Base-by-base conservation (phyloP, 331 rosid genomes). In the Cydonia oblonga region DNA sequence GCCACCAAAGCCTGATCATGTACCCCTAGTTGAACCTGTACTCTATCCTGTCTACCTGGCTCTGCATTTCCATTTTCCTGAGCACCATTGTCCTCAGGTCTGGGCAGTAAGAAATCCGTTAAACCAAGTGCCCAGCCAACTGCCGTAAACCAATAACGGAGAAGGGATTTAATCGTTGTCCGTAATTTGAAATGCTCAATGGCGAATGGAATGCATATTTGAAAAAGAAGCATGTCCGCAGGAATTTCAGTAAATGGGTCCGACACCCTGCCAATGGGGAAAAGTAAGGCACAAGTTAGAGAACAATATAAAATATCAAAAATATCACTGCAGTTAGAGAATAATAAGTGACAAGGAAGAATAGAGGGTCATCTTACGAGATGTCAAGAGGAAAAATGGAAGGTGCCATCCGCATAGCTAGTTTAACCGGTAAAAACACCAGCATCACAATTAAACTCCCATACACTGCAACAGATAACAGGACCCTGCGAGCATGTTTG, bases 171-270 rank as follows among this genome's bases (percentile, higher is more conserved):
- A 32, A 95, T 90, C 30, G 99, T 88, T 80, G 99, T 87, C 82
- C 99, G 80, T 83, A 95, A 80, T 82, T 88, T 95, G 80, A 95
- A 95, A 87, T 95, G 99, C 86, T 95, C 99, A 32, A 91, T 82
- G 40, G 99, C 99, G 78, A 95, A 95, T 22, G 99, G 99, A 70
- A 95, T 91, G 81, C 97, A 95, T 44, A 95, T 95, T 90, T 95
- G 99, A 73, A 95, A 91, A 60, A 95, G 92, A 66, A 95, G 99
- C 97, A 95, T 91, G 89, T 95, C 95, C 3, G 99, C 97, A 24
- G 99, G 99, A 78, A 95, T 91, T 82, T 95, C 99, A 3, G 96
- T 95, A 84, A 95, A 95, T 57, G 99, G 99, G 78, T 95, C 99
- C 66, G 99, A 89, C 16, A 95, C 90, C 89, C 99, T 95, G 92